Conservation (phyloP, 2,329 filamentous ascomycete genomes). For the Fusarium sp. region DNA sequence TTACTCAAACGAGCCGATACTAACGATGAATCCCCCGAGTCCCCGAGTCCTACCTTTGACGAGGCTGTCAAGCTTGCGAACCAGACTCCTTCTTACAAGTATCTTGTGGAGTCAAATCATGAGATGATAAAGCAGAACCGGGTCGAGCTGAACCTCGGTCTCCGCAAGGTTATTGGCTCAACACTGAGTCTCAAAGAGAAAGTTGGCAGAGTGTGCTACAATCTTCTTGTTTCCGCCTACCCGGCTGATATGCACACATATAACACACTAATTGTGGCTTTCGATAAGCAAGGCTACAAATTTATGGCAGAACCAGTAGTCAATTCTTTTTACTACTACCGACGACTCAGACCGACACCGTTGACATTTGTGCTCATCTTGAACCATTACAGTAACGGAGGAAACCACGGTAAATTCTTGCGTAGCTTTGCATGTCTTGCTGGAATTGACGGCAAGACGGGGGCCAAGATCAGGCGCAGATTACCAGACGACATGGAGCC, state of each 20-base stretch:
- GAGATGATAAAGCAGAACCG: slow-evolving; percentile 45
- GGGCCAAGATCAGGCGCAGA: slow-evolving; percentile 56
- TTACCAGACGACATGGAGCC: slow-evolving; percentile 48
- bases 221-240: slow-evolving; percentile 71
- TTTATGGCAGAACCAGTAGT: slow-evolving; percentile 66
- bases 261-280: slow-evolving; percentile 77
- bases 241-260: slow-evolving; percentile 77
- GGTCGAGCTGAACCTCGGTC: slow-evolving; percentile 46
- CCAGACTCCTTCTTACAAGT: slow-evolving; percentile 33
- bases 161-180: slow-evolving; percentile 49
- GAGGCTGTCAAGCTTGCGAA: slow-evolving; percentile 47
- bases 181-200: slow-evolving; percentile 50
- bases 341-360: slow-evolving; percentile 60
- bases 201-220: slow-evolving; percentile 67
- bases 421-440: slow-evolving; percentile 60
- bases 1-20: slow-evolving; percentile 48
- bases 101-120: slow-evolving; percentile 49
- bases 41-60: slow-evolving; percentile 47
- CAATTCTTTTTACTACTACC: slow-evolving; percentile 61
- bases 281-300: slow-evolving; percentile 64
- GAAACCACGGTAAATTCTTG: slow-evolving; percentile 59
- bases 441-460: slow-evolving; percentile 56
- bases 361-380: slow-evolving; percentile 63
- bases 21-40: slow-evolving; percentile 35
- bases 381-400: slow-evolving; percentile 61